Conservation (phyloP, 352 stramenopile genomes). For the Pythium rishiriense region DNA sequence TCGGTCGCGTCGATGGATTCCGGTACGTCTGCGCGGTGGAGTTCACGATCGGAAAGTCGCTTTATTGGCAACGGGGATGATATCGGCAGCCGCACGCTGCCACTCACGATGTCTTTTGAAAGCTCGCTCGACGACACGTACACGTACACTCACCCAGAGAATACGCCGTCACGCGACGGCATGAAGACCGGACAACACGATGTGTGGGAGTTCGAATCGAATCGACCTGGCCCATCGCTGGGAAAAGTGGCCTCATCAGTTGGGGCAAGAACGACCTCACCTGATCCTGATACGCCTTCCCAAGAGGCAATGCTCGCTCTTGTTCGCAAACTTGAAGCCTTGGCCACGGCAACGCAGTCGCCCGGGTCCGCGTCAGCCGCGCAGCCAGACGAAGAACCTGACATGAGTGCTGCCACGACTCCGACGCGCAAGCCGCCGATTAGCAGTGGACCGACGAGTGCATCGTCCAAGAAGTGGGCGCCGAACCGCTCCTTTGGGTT, state of each 20-base stretch:
- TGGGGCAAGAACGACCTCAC: slow-evolving; percentile 19
- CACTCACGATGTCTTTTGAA: slow-evolving; percentile 21
- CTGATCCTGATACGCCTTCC: slow-evolving; percentile 30
- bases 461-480: not conserved
- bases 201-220: slow-evolving; percentile 31
- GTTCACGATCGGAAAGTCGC: not conserved
- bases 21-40: slow-evolving; percentile 6
- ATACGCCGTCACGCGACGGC: slow-evolving; percentile 13
- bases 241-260: slow-evolving; percentile 22
- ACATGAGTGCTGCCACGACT: slow-evolving; percentile 10
- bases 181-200: not conserved
- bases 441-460: not conserved
- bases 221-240: slow-evolving; percentile 16
- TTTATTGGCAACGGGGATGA: not conserved
- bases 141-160: slow-evolving; percentile 5
- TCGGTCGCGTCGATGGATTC: slow-evolving; percentile 25
- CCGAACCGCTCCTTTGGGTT: not conserved
- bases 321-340: slow-evolving; percentile 40
- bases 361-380: not conserved
- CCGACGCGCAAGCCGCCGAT: slow-evolving; percentile 3
- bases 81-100: slow-evolving; percentile 18
- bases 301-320: slow-evolving; percentile 39
- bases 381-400: slow-evolving; percentile 27
- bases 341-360: slow-evolving; percentile 7
- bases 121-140: slow-evolving; percentile 24